A percentile compares a stretch with the other conserved stretches of the same genome.
These are phyloP conservation scores for Neovahlkampfia damariscottae DNA, from an alignment of 78 protist species.

Conservation along the genomic window DNA sequence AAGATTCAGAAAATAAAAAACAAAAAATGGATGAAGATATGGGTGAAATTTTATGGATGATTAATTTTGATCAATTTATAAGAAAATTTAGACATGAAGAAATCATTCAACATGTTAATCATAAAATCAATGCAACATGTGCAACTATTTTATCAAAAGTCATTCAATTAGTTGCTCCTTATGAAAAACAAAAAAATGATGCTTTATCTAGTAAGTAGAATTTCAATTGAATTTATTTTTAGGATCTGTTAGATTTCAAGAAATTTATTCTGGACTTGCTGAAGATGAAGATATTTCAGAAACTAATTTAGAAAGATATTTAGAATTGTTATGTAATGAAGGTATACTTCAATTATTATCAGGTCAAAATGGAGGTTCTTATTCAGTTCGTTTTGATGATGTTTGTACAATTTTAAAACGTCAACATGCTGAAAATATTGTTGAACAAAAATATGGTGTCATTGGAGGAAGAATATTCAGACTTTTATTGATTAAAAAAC, in stretches of 20 bases:
- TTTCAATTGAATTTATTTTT: no score
- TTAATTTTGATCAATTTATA: neutral
- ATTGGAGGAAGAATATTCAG: neutral
- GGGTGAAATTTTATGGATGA: neutral
- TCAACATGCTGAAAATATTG: neutral
- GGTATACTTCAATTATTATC: neutral
- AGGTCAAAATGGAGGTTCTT: neutral
- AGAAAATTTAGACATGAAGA: neutral
- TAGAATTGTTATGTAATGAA: no score
- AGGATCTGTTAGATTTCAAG: no score
- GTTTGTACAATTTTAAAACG: neutral
- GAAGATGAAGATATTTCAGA: no score
- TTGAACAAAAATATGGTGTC: neutral
- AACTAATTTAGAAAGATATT: no score
- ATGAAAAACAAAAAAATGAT: neutral
- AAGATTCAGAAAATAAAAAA: neutral
- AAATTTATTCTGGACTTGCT: no score
- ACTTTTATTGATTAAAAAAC: neutral
- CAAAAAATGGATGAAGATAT: neutral
- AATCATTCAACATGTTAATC: neutral
- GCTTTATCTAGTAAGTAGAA: neutral
- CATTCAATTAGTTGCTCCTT: neutral
- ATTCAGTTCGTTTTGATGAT: neutral
- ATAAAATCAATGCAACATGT: neutral
- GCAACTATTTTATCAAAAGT: neutral